phyloP scores from a whole-genome alignment of 75 land plant genomes.

The Isoetes taiwanensis region DNA sequence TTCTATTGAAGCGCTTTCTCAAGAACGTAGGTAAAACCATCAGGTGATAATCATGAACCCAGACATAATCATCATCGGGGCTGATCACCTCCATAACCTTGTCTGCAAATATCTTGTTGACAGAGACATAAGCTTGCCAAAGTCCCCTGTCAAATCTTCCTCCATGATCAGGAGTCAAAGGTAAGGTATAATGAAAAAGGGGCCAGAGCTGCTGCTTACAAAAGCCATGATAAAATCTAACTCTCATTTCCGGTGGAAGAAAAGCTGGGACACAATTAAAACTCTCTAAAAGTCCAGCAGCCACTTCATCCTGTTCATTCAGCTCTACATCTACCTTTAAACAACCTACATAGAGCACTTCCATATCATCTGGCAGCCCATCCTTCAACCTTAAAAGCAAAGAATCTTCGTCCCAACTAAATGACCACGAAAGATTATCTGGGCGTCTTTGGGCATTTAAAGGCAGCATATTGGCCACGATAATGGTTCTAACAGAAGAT shows the following conservation, averaged over 20 bases:
- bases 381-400: constrained; percentile 59
- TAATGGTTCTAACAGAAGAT: constrained; percentile 41
- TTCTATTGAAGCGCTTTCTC: constrained; percentile 59
- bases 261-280: constrained; percentile 71
- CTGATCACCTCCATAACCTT: constrained; percentile 71
- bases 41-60: constrained; percentile 81
- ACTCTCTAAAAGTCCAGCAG: constrained; percentile 45
- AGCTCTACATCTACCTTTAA: constrained; percentile 44
- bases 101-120: constrained; percentile 70
- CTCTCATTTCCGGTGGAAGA: constrained; percentile 46
- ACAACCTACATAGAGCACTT: constrained; percentile 57
- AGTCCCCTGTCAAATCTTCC: constrained; percentile 59
- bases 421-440: constrained; percentile 30
- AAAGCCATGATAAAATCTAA: constrained; percentile 58
- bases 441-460: constrained; percentile 30
- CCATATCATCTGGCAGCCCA: constrained; percentile 53
- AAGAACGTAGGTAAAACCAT: constrained; percentile 73
- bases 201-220: constrained; percentile 82
- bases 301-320: constrained; percentile 55
- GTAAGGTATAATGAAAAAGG: constrained; percentile 74
- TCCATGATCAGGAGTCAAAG: constrained; percentile 63
- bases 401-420: constrained; percentile 74
- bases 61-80: constrained; percentile 71
- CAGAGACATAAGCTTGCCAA: constrained; percentile 82
- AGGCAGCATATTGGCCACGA: constrained; percentile 72